Conservation (phyloP, 306 rosid genomes). For the Quercus rubra region DNA sequence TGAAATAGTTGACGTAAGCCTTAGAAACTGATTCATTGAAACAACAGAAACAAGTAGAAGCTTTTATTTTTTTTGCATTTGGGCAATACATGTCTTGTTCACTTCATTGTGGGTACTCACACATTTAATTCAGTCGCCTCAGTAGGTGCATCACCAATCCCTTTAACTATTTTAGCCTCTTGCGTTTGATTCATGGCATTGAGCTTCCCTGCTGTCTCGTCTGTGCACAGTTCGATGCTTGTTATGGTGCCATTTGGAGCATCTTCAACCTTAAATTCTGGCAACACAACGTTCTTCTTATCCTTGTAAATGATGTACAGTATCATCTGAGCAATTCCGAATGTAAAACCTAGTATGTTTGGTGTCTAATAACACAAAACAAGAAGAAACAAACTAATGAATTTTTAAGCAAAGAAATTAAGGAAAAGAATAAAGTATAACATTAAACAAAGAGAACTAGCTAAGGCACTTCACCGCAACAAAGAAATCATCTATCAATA, state of each 20-base stretch:
- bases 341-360: slow-evolving; percentile 32
- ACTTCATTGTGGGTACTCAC: neutral
- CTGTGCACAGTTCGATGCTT: neutral
- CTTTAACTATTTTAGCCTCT: neutral
- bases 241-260: neutral
- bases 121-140: neutral
- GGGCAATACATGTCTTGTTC: too few species aligned
- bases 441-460: neutral
- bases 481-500: slow-evolving; percentile 32
- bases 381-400: neutral
- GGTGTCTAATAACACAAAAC: slow-evolving; percentile 29
- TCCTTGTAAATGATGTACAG: slow-evolving; percentile 33
- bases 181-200: neutral
- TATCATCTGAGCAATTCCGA: slow-evolving; percentile 42
- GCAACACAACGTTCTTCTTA: neutral
- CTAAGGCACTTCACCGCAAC: slow-evolving; percentile 26
- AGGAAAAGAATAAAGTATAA: neutral
- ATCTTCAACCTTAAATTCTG: slow-evolving; percentile 16
- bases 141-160: neutral
- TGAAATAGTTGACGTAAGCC: too few species aligned
- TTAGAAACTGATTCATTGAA: neutral
- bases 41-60: neutral
- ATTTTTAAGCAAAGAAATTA: neutral
- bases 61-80: neutral
- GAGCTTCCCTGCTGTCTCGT: neutral